These are phyloP conservation scores for Vickermania spadyakhi DNA, from an alignment of 208 protist species.

Conservation along the genomic window DNA sequence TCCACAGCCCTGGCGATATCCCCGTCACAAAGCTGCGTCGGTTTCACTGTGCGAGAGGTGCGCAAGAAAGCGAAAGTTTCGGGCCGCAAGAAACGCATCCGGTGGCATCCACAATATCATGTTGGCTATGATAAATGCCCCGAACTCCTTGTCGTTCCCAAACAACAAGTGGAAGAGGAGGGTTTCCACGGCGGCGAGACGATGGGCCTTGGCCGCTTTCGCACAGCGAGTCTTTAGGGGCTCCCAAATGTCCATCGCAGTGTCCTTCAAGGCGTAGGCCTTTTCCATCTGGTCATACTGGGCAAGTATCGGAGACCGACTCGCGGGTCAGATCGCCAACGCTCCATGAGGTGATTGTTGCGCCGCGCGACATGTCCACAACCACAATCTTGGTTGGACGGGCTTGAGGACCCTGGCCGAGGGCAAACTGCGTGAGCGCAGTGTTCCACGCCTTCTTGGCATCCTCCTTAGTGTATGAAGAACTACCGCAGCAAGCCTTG, in stretches of 20 bases:
- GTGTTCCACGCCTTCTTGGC: too few species aligned
- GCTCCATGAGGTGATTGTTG: too few species aligned
- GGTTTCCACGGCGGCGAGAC: neutral
- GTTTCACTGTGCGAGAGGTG: neutral
- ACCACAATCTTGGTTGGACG: too few species aligned
- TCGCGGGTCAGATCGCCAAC: too few species aligned
- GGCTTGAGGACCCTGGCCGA: too few species aligned
- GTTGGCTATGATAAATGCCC: neutral
- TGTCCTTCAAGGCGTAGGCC: neutral
- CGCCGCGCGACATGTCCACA: too few species aligned
- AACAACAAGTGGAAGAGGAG: neutral
- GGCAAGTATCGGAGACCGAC: too few species aligned
- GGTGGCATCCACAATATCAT: neutral
- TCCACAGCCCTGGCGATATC: too few species aligned
- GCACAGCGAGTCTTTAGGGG: neutral
- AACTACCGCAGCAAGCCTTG: too few species aligned
- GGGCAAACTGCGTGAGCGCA: too few species aligned
- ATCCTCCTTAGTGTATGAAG: too few species aligned
- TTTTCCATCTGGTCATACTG: too few species aligned
- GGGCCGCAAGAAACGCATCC: neutral
- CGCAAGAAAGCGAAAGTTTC: neutral
- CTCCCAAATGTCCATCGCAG: constrained; percentile 19
- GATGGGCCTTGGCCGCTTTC: neutral
- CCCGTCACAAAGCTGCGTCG: neutral
- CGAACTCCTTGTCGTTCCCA: neutral